These are phyloP conservation scores for Daldinia sp. DNA, from an alignment of 2,329 filamentous ascomycete species.

Conservation along the genomic window DNA sequence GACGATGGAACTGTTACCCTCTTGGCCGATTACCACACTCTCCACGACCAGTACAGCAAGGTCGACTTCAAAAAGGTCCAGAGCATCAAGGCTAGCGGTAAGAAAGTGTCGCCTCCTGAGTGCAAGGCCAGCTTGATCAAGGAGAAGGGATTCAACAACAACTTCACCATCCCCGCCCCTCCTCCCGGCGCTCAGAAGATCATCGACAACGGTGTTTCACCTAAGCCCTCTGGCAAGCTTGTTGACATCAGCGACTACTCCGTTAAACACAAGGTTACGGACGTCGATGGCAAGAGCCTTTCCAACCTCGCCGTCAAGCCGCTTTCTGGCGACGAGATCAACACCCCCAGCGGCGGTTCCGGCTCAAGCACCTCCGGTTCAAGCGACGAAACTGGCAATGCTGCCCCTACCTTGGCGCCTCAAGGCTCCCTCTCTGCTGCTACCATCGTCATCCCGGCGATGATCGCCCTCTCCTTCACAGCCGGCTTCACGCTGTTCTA, in stretches of 20 bases:
- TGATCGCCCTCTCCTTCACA: conserved; percentile 35
- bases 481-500: conserved; percentile 41
- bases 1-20: conserved; percentile 69
- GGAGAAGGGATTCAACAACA: conserved; percentile 75
- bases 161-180: conserved; percentile 80
- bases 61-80: conserved; percentile 78
- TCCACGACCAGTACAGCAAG: conserved; percentile 79
- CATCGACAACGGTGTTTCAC: conserved; percentile 80
- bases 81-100: conserved; percentile 68
- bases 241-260: conserved; percentile 74
- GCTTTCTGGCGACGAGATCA: conserved; percentile 32
- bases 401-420: conserved; percentile 33
- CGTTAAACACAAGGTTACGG: conserved; percentile 49
- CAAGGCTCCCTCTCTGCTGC: conserved; percentile 36
- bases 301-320: conserved; percentile 35
- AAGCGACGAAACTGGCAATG: conserved; percentile 12
- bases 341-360: conserved; percentile 27
- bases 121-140: conserved; percentile 78
- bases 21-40: conserved; percentile 75
- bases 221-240: conserved; percentile 74
- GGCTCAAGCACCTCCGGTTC: conserved; percentile 14
- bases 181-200: conserved; percentile 77
- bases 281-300: conserved; percentile 33
- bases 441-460: conserved; percentile 38
- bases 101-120: conserved; percentile 65